phyloP scores from a whole-genome alignment of 1,284 basidiomycete species.

The Coniferiporia sulphurascens region DNA sequence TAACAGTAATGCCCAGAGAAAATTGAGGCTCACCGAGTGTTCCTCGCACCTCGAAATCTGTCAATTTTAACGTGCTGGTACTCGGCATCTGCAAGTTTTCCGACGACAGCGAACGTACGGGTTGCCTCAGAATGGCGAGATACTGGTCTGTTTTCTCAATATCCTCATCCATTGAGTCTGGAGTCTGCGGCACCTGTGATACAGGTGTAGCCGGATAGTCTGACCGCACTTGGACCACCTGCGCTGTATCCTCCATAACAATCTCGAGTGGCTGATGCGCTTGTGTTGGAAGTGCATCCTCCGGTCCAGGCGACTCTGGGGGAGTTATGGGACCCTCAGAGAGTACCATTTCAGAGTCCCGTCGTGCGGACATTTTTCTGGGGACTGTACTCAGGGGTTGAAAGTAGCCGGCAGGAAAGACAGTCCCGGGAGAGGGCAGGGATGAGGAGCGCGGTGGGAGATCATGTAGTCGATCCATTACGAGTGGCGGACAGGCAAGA shows the following conservation, averaged over 20 bases:
- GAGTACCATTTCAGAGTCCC: slow-evolving; percentile 32
- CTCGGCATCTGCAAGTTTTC: slow-evolving; percentile 42
- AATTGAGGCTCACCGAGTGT: slow-evolving; percentile 54
- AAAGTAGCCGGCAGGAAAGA: slow-evolving; percentile 24
- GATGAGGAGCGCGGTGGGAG: slow-evolving; percentile 32
- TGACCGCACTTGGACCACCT: neutral
- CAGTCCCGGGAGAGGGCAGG: slow-evolving; percentile 27
- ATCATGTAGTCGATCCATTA: slow-evolving; percentile 9
- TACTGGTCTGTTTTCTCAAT: slow-evolving; percentile 3
- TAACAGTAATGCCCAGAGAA: too few species aligned
- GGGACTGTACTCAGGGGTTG: slow-evolving; percentile 17
- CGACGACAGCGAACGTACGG: slow-evolving; percentile 60
- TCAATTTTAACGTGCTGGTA: slow-evolving; percentile 52
- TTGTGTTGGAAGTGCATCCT: slow-evolving; percentile 19
- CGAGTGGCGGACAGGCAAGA: neutral
- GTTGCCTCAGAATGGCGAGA: slow-evolving; percentile 29
- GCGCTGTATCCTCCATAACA: slow-evolving; percentile 13
- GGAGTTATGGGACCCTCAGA: slow-evolving; percentile 36
- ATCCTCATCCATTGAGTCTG: slow-evolving; percentile 17
- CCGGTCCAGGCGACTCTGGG: slow-evolving; percentile 35
- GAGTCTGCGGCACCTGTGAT: slow-evolving; percentile 10
- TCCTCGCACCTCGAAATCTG: slow-evolving; percentile 77
- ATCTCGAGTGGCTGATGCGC: slow-evolving; percentile 6
- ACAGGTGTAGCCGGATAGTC: slow-evolving; percentile 18
- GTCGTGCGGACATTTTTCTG: slow-evolving; percentile 20